Conservation (phyloP, 208 protist genomes). For the Leptomonas pyrrhocoris region DNA sequence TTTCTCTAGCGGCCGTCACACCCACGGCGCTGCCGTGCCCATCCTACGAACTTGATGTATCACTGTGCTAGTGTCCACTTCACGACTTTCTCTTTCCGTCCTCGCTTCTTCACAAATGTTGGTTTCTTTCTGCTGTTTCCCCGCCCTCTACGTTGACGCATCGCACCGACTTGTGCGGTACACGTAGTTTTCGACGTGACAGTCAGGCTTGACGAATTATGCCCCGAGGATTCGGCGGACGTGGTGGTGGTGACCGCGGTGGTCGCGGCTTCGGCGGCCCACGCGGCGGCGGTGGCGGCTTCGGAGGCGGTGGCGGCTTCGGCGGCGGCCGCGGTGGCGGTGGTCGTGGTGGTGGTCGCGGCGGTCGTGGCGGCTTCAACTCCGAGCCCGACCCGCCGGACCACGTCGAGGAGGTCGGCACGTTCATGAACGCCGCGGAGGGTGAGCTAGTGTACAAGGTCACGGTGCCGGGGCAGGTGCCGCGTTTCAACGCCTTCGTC, state of each 20-base stretch:
- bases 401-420: slow-evolving; percentile 74
- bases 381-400: slow-evolving; percentile 88
- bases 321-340: slow-evolving; percentile 46
- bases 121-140: not conserved
- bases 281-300: slow-evolving; percentile 40
- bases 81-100: too few species aligned
- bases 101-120: too few species aligned
- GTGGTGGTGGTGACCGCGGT: slow-evolving; percentile 26
- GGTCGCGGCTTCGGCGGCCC: slow-evolving; percentile 52
- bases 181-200: not conserved
- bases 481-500: slow-evolving; percentile 93
- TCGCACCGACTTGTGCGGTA: slow-evolving; percentile 7
- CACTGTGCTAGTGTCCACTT: too few species aligned
- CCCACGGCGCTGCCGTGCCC: too few species aligned
- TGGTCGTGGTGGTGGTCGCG: slow-evolving; percentile 50
- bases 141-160: not conserved
- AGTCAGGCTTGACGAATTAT: slow-evolving; percentile 15
- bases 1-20: too few species aligned
- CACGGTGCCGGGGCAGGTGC: slow-evolving; percentile 53
- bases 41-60: too few species aligned
- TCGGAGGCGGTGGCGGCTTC: slow-evolving; percentile 42
- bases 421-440: slow-evolving; percentile 89
- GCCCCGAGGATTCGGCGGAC: slow-evolving; percentile 36
- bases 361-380: slow-evolving; percentile 71
- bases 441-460: slow-evolving; percentile 91